A percentile compares a stretch with the other conserved stretches of the same genome.
Evolutionary conservation across 140 eudicot genomes (phyloP).

Genomic region (Erigeron philadelphicus): DNA sequence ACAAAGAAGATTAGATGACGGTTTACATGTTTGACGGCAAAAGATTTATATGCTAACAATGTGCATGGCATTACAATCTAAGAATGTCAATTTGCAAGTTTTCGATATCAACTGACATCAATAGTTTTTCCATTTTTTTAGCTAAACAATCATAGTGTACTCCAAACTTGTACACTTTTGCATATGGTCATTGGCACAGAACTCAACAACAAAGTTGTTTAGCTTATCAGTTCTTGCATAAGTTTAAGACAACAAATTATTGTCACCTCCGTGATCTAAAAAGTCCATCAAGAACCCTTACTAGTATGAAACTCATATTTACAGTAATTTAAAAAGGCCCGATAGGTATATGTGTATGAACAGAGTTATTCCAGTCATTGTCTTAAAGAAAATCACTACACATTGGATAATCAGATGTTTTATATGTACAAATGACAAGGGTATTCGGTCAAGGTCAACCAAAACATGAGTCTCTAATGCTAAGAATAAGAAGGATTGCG

Average conservation of each 20-base stretch:
- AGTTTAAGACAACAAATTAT: no score
- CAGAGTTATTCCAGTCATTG: background rate
- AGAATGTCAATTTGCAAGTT: no score
- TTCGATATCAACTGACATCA: no score
- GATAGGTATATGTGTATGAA: background rate
- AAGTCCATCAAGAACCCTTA: background rate
- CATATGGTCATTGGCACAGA: no score
- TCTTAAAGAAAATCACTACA: background rate
- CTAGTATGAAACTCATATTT: no score
- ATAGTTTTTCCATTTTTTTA: no score
- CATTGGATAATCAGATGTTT: background rate
- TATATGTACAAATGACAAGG: background rate
- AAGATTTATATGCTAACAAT: background rate
- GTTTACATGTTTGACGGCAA: slow-evolving; percentile 15
- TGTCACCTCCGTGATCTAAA: no score
- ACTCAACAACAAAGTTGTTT: background rate
- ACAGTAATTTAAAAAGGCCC: background rate
- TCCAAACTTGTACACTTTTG: no score
- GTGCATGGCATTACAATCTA: background rate
- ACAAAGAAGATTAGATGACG: slow-evolving; percentile 10
- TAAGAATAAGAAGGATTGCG: background rate
- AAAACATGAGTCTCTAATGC: background rate
- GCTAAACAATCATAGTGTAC: no score
- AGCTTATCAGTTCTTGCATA: background rate
- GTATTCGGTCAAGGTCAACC: background rate